phyloP scores from a whole-genome alignment of 2,329 filamentous ascomycete genomes.

The Trichoderma pleuroti region DNA sequence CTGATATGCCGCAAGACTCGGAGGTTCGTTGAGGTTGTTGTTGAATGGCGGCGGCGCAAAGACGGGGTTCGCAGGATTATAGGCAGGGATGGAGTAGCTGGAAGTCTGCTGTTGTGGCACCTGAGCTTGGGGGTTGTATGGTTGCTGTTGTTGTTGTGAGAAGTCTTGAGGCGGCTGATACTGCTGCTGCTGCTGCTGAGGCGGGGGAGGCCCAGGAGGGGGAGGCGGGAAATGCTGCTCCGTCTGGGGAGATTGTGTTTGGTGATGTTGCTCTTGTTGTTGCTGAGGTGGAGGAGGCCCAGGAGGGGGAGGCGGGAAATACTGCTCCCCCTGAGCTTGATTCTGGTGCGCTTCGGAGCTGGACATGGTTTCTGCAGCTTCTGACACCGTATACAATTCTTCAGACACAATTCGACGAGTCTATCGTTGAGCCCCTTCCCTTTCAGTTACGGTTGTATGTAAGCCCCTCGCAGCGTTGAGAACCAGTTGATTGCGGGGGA shows the following conservation, averaged over 20 bases:
- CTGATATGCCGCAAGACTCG: neutral
- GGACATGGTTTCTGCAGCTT: neutral
- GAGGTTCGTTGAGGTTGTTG: neutral
- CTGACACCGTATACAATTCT: neutral
- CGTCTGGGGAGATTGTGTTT: neutral
- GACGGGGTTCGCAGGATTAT: conserved; percentile 30
- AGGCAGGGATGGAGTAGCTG: conserved; percentile 30
- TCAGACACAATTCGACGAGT: neutral
- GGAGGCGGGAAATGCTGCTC: neutral
- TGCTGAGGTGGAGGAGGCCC: neutral
- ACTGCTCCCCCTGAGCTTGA: neutral
- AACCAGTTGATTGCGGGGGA: neutral
- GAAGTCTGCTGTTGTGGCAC: conserved; percentile 15
- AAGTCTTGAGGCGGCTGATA: neutral
- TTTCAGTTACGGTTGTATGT: neutral
- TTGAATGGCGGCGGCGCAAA: conserved; percentile 30
- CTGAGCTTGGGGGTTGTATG: neutral
- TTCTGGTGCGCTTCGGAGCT: neutral
- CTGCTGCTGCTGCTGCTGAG: conserved; percentile 10
- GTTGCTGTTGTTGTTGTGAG: neutral
- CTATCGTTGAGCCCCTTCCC: neutral
- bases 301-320: conserved; percentile 14
- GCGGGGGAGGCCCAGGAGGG: neutral
- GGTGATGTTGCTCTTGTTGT: neutral
- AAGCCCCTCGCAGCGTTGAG: neutral